These are phyloP conservation scores for Artomyces pyxidatus DNA, from an alignment of 768 basidiomycete species.

Conservation along the genomic window DNA sequence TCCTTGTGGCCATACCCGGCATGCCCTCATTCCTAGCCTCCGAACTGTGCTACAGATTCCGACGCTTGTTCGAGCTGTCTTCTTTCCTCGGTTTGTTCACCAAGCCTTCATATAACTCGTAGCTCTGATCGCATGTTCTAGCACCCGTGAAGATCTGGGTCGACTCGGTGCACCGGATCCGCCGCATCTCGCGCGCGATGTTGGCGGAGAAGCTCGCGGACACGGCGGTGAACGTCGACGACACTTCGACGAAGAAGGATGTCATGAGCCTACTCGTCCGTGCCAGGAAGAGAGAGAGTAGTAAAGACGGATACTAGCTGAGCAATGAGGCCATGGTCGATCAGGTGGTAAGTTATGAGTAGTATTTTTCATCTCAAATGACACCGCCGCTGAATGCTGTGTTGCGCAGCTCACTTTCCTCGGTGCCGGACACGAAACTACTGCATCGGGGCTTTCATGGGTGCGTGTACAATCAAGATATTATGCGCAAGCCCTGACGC, in stretches of 20 bases:
- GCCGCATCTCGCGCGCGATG: constrained; percentile 32
- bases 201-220: constrained; percentile 47
- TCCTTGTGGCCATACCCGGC: neutral
- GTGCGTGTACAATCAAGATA: constrained; percentile 11
- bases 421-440: constrained; percentile 18
- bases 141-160: constrained; percentile 22
- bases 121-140: neutral
- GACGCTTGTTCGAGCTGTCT: neutral
- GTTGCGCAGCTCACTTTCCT: constrained; percentile 15
- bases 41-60: neutral
- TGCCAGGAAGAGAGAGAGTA: constrained; percentile 7
- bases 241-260: constrained; percentile 9
- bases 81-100: neutral
- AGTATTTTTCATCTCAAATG: too few relatives aligned
- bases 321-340: constrained; percentile 13
- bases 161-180: constrained; percentile 45
- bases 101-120: neutral
- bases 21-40: neutral
- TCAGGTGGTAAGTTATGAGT: constrained; percentile 12
- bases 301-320: constrained; percentile 9
- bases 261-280: constrained; percentile 16
- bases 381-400: too few relatives aligned
- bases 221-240: constrained; percentile 19
- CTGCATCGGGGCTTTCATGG: constrained; percentile 22
- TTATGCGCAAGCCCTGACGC: neutral